A percentile compares a stretch with the other conserved stretches of the same genome.
Evolutionary conservation across 1,139 yeast genomes (phyloP).

Genomic region (Kodamaea alishanica): DNA sequence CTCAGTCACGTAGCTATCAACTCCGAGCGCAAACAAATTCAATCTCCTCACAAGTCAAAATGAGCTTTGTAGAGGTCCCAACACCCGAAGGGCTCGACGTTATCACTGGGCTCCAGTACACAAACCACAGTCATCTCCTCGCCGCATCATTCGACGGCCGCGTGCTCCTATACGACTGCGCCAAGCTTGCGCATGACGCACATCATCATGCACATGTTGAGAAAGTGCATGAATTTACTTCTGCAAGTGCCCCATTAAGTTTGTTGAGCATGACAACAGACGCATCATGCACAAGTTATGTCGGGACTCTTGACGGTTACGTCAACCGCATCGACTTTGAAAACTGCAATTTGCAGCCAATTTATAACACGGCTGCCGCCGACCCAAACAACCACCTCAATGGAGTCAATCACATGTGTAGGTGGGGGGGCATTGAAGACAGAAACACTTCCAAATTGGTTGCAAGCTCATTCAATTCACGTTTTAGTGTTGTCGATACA

Average conservation of each 20-base stretch:
- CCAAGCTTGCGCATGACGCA: conserved; percentile 6
- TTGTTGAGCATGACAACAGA: conserved; percentile 11
- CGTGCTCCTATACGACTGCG: conserved; percentile 33
- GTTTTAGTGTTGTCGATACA: conserved; percentile 37
- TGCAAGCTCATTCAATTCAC: conserved; percentile 56
- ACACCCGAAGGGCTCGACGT: conserved; percentile 7
- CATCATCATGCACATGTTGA: conserved; percentile 5
- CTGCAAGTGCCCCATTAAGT: conserved; percentile 12
- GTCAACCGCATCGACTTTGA: conserved; percentile 43
- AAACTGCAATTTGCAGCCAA: conserved; percentile 25
- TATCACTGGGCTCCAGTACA: conserved; percentile 7
- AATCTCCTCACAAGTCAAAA: not conserved
- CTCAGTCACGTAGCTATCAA: no score
- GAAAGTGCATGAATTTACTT: conserved; percentile 4
- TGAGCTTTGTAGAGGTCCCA: conserved; percentile 5
- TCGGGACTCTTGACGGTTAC: conserved; percentile 42
- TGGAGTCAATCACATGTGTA: conserved; percentile 31
- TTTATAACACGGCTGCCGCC: conserved; percentile 10
- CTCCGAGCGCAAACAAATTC: no score
- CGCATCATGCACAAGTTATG: conserved; percentile 17
- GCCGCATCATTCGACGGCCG: conserved; percentile 43
- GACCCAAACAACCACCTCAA: conserved; percentile 14
- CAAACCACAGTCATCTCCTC: conserved; percentile 20
- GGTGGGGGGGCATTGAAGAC: conserved; percentile 21
- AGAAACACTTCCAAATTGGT: conserved; percentile 25